Evolutionary conservation across 306 rosid genomes (phyloP).

Genomic region (Morella rubra): DNA sequence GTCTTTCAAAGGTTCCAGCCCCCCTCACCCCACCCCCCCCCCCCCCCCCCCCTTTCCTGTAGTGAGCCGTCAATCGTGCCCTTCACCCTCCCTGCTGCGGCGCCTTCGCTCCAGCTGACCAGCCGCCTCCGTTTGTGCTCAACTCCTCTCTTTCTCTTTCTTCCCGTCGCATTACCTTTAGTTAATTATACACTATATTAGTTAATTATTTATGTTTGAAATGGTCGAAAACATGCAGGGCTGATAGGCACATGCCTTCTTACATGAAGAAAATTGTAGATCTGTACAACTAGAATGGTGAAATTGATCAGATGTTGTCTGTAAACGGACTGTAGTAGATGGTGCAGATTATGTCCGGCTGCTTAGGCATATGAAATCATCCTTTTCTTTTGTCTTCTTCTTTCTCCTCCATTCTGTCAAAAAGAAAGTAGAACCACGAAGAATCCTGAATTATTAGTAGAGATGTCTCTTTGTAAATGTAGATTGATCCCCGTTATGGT

Average conservation of each 20-base stretch:
- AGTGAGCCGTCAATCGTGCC: no score
- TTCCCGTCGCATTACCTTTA: no score
- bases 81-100: no score
- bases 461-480: neutral
- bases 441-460: no score
- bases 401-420: neutral
- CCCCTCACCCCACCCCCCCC: no score
- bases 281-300: slow-evolving; percentile 79
- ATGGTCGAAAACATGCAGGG: slow-evolving; percentile 56
- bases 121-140: no score
- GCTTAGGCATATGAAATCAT: slow-evolving; percentile 11
- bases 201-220: slow-evolving; percentile 19
- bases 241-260: slow-evolving; percentile 77
- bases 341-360: neutral
- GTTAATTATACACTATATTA: neutral
- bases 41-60: no score
- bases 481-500: neutral
- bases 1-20: no score
- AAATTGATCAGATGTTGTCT: slow-evolving; percentile 72
- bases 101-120: no score
- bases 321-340: slow-evolving; percentile 37
- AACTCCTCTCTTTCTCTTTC: no score
- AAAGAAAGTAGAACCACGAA: no score
- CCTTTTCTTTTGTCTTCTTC: neutral
- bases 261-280: slow-evolving; percentile 88